Evolutionary conservation across 2,329 filamentous ascomycete genomes (phyloP).

Genomic region (Lasiodiplodia citricola): DNA sequence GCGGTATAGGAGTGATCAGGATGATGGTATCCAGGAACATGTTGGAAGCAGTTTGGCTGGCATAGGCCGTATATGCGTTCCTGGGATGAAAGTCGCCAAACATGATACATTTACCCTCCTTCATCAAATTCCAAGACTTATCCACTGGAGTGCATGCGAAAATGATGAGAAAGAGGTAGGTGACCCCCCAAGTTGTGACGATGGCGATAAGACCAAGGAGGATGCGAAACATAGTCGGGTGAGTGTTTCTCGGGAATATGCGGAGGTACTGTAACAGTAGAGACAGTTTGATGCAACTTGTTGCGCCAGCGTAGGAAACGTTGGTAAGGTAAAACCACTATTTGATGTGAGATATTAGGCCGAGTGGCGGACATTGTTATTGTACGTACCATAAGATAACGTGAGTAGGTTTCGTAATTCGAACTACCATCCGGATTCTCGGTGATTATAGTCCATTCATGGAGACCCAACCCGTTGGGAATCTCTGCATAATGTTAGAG

Average conservation of each 20-base stretch:
- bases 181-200: conserved; percentile 37
- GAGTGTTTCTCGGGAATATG: conserved; percentile 34
- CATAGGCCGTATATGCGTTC: conserved; percentile 38
- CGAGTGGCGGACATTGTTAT: no score
- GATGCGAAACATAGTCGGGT: conserved; percentile 31
- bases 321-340: conserved; percentile 42
- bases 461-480: conserved; percentile 39
- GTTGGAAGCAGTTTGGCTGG: conserved; percentile 40
- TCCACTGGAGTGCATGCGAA: conserved; percentile 39
- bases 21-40: conserved; percentile 42
- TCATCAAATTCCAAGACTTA: conserved; percentile 38
- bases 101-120: conserved; percentile 39
- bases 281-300: conserved; percentile 44
- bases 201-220: conserved; percentile 34
- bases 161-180: conserved; percentile 39
- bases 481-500: conserved; percentile 37
- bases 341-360: neutral
- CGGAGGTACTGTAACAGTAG: conserved; percentile 45
- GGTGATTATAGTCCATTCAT: conserved; percentile 34
- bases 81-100: conserved; percentile 42
- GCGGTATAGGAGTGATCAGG: conserved; percentile 39
- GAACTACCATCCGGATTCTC: conserved; percentile 27
- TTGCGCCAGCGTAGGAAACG: conserved; percentile 37
- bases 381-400: conserved; percentile 40
- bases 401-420: conserved; percentile 24